Conservation (phyloP, 805 yeast genomes). For the Zygoascus biomembranicola region DNA sequence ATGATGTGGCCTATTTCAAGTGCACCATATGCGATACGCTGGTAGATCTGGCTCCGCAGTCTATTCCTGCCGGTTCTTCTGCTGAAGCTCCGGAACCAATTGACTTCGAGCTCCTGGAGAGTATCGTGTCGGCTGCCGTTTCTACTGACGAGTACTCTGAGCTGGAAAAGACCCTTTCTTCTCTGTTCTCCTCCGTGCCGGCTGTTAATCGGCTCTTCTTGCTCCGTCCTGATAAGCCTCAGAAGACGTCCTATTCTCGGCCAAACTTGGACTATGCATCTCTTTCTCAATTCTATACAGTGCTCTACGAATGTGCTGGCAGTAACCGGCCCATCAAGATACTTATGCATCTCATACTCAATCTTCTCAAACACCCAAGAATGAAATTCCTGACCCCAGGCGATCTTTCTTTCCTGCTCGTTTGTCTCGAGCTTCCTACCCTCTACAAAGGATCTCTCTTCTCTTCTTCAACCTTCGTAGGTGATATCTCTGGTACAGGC, state of each 20-base stretch:
- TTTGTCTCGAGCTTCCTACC: slow-evolving; percentile 62
- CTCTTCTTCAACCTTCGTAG: slow-evolving; percentile 3
- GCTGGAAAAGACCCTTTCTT: slow-evolving; percentile 24
- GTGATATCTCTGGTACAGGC: slow-evolving; percentile 15
- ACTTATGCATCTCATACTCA: slow-evolving; percentile 50
- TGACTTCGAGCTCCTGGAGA: background rate
- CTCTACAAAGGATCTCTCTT: slow-evolving; percentile 25
- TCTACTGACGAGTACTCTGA: background rate
- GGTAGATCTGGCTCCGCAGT: slow-evolving; percentile 15
- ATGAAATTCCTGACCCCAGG: slow-evolving; percentile 31
- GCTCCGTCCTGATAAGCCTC: slow-evolving; percentile 20
- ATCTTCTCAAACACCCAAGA: slow-evolving; percentile 45
- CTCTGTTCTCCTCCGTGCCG: slow-evolving; percentile 39
- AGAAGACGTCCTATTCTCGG: slow-evolving; percentile 31
- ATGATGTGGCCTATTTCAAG: slow-evolving; percentile 30
- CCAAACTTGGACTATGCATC: slow-evolving; percentile 45
- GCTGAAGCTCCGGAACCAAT: background rate
- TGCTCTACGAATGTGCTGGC: slow-evolving; percentile 19
- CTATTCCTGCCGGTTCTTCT: no score
- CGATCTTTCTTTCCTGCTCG: slow-evolving; percentile 50
- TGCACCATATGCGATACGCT: slow-evolving; percentile 47
- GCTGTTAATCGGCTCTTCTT: slow-evolving; percentile 51
- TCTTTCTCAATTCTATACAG: slow-evolving; percentile 39
- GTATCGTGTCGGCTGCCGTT: background rate
- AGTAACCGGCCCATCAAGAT: slow-evolving; percentile 33